phyloP scores from a whole-genome alignment of 2,329 filamentous ascomycete genomes.

The Colletotrichum sojae region DNA sequence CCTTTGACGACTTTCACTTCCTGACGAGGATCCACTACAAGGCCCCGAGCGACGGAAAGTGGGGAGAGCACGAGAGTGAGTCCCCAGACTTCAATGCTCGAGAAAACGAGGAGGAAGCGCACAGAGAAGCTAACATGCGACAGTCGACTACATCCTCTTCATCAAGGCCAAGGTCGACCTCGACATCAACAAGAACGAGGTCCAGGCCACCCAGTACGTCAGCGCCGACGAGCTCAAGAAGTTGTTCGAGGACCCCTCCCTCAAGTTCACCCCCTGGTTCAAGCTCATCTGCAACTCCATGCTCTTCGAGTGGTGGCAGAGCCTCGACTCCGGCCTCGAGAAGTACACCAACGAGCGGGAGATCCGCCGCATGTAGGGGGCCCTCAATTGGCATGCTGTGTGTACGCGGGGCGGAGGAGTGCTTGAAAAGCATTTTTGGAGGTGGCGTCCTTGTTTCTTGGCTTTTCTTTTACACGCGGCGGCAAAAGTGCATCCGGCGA shows the following conservation, averaged over 20 bases:
- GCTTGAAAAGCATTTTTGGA: conserved; percentile 7
- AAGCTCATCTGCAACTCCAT: conserved; percentile 98
- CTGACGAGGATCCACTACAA: conserved; percentile 98
- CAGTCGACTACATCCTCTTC: conserved; percentile 98
- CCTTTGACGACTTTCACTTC: conserved; percentile 91
- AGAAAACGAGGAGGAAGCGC: no score
- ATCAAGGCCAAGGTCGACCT: conserved; percentile 95
- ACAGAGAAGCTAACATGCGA: conserved; percentile 38
- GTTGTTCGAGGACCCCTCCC: conserved; percentile 84
- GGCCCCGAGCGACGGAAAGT: conserved; percentile 95
- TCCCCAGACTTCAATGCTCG: conserved; percentile 38
- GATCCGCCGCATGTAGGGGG: conserved; percentile 83
- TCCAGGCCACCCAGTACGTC: conserved; percentile 87
- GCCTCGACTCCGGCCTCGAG: conserved; percentile 84
- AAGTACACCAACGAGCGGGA: conserved; percentile 88
- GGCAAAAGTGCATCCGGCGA: background rate
- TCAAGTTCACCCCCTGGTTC: conserved; percentile 98
- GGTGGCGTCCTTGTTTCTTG: background rate
- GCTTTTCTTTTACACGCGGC: background rate
- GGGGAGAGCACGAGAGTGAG: conserved; percentile 98
- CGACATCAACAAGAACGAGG: conserved; percentile 88
- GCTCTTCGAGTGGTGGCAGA: conserved; percentile 98
- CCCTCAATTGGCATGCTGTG: background rate
- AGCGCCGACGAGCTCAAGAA: conserved; percentile 84
- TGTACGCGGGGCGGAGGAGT: background rate